Evolutionary conservation across 768 basidiomycete genomes (phyloP), one percentile per base, ranked within the genome.

Genomic region (Naematelia aurantialba): DNA sequence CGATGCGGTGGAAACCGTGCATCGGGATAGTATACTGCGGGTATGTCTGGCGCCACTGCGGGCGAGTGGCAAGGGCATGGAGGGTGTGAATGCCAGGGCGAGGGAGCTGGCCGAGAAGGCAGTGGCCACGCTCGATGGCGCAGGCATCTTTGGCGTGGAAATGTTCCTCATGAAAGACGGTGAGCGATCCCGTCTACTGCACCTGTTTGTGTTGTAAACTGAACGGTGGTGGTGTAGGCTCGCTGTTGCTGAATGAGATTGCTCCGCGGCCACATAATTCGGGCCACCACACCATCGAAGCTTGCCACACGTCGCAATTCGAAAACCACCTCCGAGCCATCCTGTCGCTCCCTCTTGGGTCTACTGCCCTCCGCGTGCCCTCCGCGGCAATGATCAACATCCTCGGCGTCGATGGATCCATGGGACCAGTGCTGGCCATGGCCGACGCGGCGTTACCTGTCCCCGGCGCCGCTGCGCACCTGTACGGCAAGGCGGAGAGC

Each of bases 231-330:
- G 12, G 52, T 22, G 3, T 65, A 93, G 91, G 88, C 12, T 76
- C 81, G 0, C 82, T 97, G 1, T 85, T 85, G 59, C 83, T 99
- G 63, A 99, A 99, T 77, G 96, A 99, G 79, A 94, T 99, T 61
- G 96, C 96, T 0, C 96, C 96, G 12, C 84, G 96, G 17, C 94
- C 96, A 1, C 96, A 99, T 76, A 99, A 98, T 79, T 97, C 93
- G 8, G 96, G 94, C 0, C 96, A 99, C 76, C 94, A 97, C 78
- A 96, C 93, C 26, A 98, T 98, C 72, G 96, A 98, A 79, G 92
- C 94, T 0, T 98, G 92, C 76, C 82, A 90, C 66, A 89, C 91
- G 1, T 97, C 94, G 1, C 96, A 98, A 79, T 99, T 89, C 79
- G 91, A 91, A 76, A 96, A 97, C 67, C 96, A 98, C 76, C 86